Conservation (phyloP, 2,329 filamentous ascomycete genomes). For the Didymella arachidicola region DNA sequence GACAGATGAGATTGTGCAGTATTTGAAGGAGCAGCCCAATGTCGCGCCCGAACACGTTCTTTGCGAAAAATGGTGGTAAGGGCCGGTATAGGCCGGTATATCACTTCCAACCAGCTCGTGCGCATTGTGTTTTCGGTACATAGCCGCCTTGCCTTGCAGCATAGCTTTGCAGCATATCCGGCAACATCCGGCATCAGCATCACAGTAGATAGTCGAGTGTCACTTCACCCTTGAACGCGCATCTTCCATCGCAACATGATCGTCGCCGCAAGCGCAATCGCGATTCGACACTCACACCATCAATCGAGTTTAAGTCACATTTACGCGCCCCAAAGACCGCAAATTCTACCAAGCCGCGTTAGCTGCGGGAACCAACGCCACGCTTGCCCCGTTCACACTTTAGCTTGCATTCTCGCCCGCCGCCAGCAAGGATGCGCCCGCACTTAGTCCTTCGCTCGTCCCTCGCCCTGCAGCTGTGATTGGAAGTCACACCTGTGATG, state of each 20-base stretch:
- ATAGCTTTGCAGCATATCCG: constrained; percentile 7
- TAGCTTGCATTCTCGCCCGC: constrained; percentile 10
- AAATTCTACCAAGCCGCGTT: constrained; percentile 25
- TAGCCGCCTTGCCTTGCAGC: not conserved
- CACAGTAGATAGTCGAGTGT: constrained; percentile 22
- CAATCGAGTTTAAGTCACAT: constrained; percentile 18
- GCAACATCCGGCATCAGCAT: constrained; percentile 11
- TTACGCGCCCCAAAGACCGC: constrained; percentile 38
- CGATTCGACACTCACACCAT: constrained; percentile 33
- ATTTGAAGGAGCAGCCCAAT: constrained; percentile 49
- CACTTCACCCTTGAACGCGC: constrained; percentile 23
- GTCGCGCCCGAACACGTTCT: constrained; percentile 53
- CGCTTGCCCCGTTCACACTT: constrained; percentile 9
- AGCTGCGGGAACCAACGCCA: constrained; percentile 21
- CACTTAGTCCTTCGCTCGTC: constrained; percentile 9
- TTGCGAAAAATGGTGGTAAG: constrained; percentile 62
- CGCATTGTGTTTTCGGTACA: constrained; percentile 15
- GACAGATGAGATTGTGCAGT: constrained; percentile 57
- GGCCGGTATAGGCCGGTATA: not conserved
- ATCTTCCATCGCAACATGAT: constrained; percentile 6
- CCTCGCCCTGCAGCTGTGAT: constrained; percentile 28
- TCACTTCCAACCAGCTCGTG: constrained; percentile 9
- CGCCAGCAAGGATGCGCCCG: constrained; percentile 15
- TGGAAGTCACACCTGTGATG: constrained; percentile 42
- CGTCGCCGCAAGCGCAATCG: constrained; percentile 28